Conservation (phyloP, 176 grass and related monocot genomes). For the Oryza nivara region DNA sequence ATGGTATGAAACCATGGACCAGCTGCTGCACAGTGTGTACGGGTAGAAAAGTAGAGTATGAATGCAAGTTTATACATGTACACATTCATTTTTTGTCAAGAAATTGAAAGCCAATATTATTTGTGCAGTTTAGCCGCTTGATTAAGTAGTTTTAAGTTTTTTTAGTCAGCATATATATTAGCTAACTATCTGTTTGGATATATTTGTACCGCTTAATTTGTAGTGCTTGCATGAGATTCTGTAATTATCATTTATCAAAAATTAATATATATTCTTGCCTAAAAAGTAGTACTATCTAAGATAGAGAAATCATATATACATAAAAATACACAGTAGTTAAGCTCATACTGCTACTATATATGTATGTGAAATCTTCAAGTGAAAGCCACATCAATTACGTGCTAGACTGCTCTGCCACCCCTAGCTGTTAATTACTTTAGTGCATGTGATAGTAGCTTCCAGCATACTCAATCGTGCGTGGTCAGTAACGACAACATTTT, state of each 20-base stretch:
- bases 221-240: background rate
- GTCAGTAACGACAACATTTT: conserved; percentile 17
- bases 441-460: conserved; percentile 42
- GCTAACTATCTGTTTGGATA: too few relatives aligned
- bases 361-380: conserved; percentile 1
- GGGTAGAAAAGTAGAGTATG: conserved; percentile 25
- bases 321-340: background rate
- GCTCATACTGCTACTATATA: too few relatives aligned
- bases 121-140: background rate
- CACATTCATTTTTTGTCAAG: background rate
- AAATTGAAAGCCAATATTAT: background rate
- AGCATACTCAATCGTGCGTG: conserved; percentile 20
- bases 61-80: conserved; percentile 7
- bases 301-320: background rate
- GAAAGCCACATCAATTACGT: conserved; percentile 45
- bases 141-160: background rate
- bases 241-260: background rate
- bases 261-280: background rate
- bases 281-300: background rate
- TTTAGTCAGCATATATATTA: background rate
- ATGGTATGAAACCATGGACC: conserved; percentile 35
- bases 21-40: conserved; percentile 32
- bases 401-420: conserved; percentile 7
- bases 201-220: too few relatives aligned
- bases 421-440: conserved; percentile 40